Evolutionary conservation across 176 grass and related monocot species (phyloP), one percentile per base, ranked within the genome.

Genomic region (Poa pratensis): DNA sequence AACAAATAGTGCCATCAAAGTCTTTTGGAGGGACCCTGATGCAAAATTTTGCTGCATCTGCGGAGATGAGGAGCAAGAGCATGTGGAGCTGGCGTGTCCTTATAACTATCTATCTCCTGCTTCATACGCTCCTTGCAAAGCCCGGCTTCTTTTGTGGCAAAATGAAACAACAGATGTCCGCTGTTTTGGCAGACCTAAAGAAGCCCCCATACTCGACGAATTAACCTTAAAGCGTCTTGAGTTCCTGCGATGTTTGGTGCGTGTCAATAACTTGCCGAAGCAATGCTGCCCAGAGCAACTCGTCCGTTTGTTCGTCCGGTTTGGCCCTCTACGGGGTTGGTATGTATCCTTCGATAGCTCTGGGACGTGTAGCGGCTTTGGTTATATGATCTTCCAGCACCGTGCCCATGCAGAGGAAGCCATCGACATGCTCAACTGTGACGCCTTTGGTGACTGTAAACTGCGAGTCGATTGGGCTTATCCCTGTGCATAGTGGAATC

Each of bases 21-120:
- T 2, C 43, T 22, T 1, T 3, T 80, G 78, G 61, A 80, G 34
- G 59, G 59, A 87, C 57, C 78, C 69, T 24, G 78, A 82, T 34
- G 46, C 78, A 54, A 28, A 20, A 5, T 87, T 66, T 15, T 81
- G 77, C 85, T 65, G 7, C n/a, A 81, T 87, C 11, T 75, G 85
- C n/a, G 70, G 85, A 55, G 78, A 87, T 0, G 78, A 67, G 45
- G 49, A 66, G 45, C 69, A 30, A 54, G 17, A 53, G 2, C 78
- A 82, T 32, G 27, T 17, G 59, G 85, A 87, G 69, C 23, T 19
- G 70, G 76, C 9, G 19, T 87, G 71, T 1, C 86, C 79, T 17
- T 87, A 69, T 39, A 87, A 76, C 86, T 87, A 69, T 22, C 85
- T 69, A 9, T 81, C 46, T 20, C 79, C 85, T 16, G 35, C 34